These are phyloP conservation scores for Gracilaria caudata DNA, from an alignment of 23 red algal species.

Conservation along the genomic window DNA sequence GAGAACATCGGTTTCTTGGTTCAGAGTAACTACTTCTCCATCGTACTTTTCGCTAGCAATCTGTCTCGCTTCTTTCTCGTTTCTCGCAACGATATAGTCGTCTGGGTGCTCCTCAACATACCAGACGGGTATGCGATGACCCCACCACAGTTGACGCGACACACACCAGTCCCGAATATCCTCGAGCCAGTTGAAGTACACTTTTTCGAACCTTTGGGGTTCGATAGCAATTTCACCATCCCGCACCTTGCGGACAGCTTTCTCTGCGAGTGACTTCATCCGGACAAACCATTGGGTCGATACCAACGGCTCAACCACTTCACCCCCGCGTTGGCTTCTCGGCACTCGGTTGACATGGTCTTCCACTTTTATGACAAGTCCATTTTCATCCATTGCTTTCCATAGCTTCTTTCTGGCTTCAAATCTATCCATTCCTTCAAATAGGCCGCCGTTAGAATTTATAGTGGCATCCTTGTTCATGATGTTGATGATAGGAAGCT, in stretches of 20 bases:
- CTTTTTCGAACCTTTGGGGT: conserved; percentile 94
- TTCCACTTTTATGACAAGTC: conserved; percentile 73
- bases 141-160: conserved; percentile 99
- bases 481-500: conserved; percentile 80
- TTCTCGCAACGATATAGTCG: conserved; percentile 83
- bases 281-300: conserved; percentile 98
- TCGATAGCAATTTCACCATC: conserved; percentile 72
- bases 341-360: conserved; percentile 87
- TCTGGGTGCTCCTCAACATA: conserved; percentile 68
- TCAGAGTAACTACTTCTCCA: conserved; percentile 59
- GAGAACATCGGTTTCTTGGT: conserved; percentile 91
- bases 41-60: conserved; percentile 62
- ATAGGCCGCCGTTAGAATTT: conserved; percentile 70
- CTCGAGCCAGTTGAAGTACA: conserved; percentile 96
- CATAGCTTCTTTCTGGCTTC: conserved; percentile 81
- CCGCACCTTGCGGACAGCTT: conserved; percentile 74
- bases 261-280: conserved; percentile 78
- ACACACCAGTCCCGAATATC: conserved; percentile 99
- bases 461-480: conserved; percentile 94
- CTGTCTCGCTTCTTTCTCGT: conserved; percentile 72
- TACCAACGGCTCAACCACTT: conserved; percentile 92
- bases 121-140: conserved; percentile 96
- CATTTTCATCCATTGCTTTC: conserved; percentile 73
- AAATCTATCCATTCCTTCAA: conserved; percentile 89
- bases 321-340: conserved; percentile 91